phyloP scores from a whole-genome alignment of 1,284 basidiomycete species.

The Mixia osmundae region DNA sequence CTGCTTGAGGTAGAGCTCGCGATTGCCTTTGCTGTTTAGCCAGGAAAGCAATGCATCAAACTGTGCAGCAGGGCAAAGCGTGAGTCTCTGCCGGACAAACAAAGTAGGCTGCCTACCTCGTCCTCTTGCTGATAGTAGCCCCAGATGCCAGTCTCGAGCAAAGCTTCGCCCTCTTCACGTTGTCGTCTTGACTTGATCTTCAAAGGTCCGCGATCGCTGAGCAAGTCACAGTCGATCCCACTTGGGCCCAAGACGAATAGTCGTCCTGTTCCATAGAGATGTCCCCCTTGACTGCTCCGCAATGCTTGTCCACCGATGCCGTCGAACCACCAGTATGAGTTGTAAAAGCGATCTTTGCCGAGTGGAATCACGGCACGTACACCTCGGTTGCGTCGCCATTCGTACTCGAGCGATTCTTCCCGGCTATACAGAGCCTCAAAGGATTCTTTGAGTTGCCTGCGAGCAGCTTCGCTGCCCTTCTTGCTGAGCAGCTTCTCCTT shows the following conservation, averaged over 20 bases:
- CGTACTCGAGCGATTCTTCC: constrained; percentile 68
- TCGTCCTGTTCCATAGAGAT: constrained; percentile 58
- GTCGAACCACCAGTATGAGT: constrained; percentile 96
- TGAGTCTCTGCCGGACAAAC: too few species aligned
- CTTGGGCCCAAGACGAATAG: constrained; percentile 48
- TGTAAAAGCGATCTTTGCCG: constrained; percentile 77
- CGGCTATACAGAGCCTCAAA: constrained; percentile 50
- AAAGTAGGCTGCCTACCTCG: constrained; percentile 41
- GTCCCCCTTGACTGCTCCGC: constrained; percentile 31
- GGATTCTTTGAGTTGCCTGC: constrained; percentile 36
- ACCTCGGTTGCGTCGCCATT: constrained; percentile 66
- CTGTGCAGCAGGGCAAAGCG: constrained; percentile 24
- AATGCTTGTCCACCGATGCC: constrained; percentile 50
- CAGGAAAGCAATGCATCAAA: constrained; percentile 59
- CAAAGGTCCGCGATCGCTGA: constrained; percentile 30
- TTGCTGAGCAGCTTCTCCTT: constrained; percentile 9
- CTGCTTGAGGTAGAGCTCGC: constrained; percentile 62
- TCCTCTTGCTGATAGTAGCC: constrained; percentile 64
- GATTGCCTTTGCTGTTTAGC: constrained; percentile 73
- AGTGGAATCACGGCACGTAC: constrained; percentile 64
- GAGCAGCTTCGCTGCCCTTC: constrained; percentile 16
- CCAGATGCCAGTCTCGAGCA: constrained; percentile 59
- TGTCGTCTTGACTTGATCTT: constrained; percentile 20
- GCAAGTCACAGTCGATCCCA: constrained; percentile 34
- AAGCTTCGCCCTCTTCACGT: constrained; percentile 52